Base-by-base conservation (phyloP, 352 stramenopile species). In the Phytophthora cactorum region DNA sequence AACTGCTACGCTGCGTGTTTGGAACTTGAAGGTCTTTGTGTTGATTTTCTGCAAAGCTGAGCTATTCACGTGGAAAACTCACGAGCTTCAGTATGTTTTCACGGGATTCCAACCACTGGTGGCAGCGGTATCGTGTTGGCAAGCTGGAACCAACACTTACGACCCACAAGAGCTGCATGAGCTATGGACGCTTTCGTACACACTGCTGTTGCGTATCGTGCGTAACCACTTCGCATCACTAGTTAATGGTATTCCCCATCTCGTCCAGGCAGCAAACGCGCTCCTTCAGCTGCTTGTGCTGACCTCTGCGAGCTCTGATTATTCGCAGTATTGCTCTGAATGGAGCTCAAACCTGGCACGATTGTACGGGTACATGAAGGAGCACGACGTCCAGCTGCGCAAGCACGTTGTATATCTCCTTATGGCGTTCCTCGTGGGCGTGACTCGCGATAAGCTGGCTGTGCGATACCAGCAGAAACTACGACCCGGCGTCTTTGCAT, bases 341-440 rank as follows among this genome's bases (percentile, higher is more conserved):
- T 96, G 88, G 88, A 84, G 77, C 47, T 90, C 84, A n/a, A 96
- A 96, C 65, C 72, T 96, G 17, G 86, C 86, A 27, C 88, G 88
- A 52, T 72, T 96, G 25, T 95, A 93, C 57, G 88, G 88, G 5
- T 96, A 96, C 73, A 88, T 96, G 75, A 93, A 93, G 65, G 80
- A 87, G 41, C 88, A 95, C 60, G 81, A 91, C 49, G 68, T 80
- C 5, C 78, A 88, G 38, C 71, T 96, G 12, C 86, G 88, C 60
- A 96, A 96, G 56, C 84, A 96, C 64, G 87, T 96, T 7, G 84
- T 95, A 46, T 96, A 94, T 61, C 65, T 95, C 22, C 66, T 96
- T 45, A 77, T 92, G 65, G 60, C 85, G 22, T 94, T 90, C 51
- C 66, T 96, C 15, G 47, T 79, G 17, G 70, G 77, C 44, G 83